Base-by-base conservation (phyloP, 2,329 filamentous ascomycete genomes). In the Penicillium sp. region DNA sequence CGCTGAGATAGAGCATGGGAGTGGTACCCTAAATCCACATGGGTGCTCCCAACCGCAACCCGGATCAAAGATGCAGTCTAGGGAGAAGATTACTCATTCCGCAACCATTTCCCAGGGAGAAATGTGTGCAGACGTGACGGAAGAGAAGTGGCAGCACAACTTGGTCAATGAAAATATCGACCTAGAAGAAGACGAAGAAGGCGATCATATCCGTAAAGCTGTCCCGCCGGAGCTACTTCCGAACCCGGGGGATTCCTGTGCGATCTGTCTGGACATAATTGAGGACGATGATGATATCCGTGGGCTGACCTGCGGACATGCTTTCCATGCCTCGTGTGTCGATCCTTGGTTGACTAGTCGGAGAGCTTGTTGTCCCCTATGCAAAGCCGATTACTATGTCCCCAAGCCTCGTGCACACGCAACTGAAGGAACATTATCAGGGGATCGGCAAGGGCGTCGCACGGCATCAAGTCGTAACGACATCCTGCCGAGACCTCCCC, bases 271-370 rank as follows among this genome's bases (percentile, higher is more conserved):
- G 63, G 95, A 99, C 71, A 89, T 85, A 0, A 84, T 99, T 19
- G 95, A 99, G 73, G 91, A 98, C 61, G 91, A 97, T 61, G 95
- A 98, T 67, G 93, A 99, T 71, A 88, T 99, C 49, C 90, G 95
- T 65, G 95, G 95, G 2, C 79, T 99, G 59, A 92, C 91, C 4
- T 99, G 95, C 70, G 95, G 95, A n/a, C 95, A 99, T 75, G 93
- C 93, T 53, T 99, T 98, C 84, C 95, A 99, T 73, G 93, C 92
- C 50, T 90, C 89, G 39, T 99, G 95, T 71, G 86, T 99, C 49
- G 95, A 99, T 67, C 95, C 95, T 11, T 99, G 95, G 95, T 79
- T 99, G 62, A 99, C 95, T 10, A 93, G 90, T 70, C 87, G 95
- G 61, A 88, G 93, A 64, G 95, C 95, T 26, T 98, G 93, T 79